Conservation (phyloP, 192 early-diverging fungal species). For the Umbelopsis sp. region DNA sequence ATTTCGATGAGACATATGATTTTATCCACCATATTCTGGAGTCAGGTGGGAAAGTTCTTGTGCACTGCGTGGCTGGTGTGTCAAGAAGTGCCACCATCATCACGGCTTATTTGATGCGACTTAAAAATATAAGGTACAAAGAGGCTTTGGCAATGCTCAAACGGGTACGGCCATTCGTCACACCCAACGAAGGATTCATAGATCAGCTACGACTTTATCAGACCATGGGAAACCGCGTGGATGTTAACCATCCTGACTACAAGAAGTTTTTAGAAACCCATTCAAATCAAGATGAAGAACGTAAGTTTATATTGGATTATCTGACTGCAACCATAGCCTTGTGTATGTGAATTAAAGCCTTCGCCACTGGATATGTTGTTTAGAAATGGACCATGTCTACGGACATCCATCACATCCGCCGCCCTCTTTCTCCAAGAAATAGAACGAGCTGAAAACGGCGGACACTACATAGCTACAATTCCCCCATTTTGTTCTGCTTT, state of each 20-base stretch:
- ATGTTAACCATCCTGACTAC: constrained; percentile 28
- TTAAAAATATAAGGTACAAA: constrained; percentile 21
- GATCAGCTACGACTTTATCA: constrained; percentile 33
- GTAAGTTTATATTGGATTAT: background rate
- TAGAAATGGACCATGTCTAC: background rate
- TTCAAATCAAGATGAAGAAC: constrained; percentile 16
- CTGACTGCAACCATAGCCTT: too few species aligned
- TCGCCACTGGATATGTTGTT: background rate
- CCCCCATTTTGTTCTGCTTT: too few species aligned
- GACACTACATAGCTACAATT: background rate
- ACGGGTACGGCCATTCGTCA: constrained; percentile 29
- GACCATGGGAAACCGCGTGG: constrained; percentile 29
- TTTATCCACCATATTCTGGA: constrained; percentile 56
- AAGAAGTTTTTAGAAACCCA: constrained; percentile 17
- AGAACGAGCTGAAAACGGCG: background rate
- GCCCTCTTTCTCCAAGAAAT: background rate
- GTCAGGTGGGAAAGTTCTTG: constrained; percentile 56
- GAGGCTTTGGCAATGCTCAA: constrained; percentile 34
- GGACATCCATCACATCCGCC: background rate
- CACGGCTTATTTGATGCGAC: constrained; percentile 59
- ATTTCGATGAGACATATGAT: constrained; percentile 61
- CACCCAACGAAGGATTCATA: constrained; percentile 38
- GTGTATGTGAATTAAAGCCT: background rate
- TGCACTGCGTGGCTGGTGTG: constrained; percentile 73
- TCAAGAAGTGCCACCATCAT: constrained; percentile 58